Evolutionary conservation across 2,329 filamentous ascomycete species (phyloP).

Genomic region (Aspergillus ustus): DNA sequence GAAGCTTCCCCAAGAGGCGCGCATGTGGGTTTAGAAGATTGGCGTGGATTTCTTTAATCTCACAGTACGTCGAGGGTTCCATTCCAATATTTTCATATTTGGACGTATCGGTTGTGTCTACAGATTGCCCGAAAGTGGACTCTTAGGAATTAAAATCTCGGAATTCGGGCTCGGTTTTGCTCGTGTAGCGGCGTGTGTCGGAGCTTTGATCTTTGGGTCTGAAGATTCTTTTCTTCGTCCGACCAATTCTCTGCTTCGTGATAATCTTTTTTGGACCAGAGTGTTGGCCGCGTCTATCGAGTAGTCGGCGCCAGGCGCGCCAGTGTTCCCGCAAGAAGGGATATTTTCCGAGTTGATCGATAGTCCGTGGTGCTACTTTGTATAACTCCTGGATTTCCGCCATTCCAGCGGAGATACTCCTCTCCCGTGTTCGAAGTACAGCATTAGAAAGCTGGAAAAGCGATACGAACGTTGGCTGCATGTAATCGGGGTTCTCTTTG

Average conservation of each 20-base stretch:
- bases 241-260: background rate
- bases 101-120: too few relatives aligned
- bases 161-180: background rate
- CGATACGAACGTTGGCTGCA: slow-evolving; percentile 50
- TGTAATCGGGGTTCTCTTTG: slow-evolving; percentile 43
- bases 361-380: slow-evolving; percentile 40
- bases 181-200: background rate
- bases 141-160: background rate
- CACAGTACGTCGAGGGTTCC: too few relatives aligned
- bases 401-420: slow-evolving; percentile 40
- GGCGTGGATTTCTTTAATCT: too few relatives aligned
- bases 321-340: slow-evolving; percentile 47
- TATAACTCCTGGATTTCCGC: slow-evolving; percentile 35
- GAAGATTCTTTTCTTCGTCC: background rate
- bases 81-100: too few relatives aligned
- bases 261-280: background rate
- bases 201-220: background rate
- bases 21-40: too few relatives aligned
- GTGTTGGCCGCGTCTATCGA: background rate
- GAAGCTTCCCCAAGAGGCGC: too few relatives aligned
- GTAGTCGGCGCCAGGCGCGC: background rate
- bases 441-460: slow-evolving; percentile 50
- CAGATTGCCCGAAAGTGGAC: too few relatives aligned
- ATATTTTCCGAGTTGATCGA: slow-evolving; percentile 42
- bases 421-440: slow-evolving; percentile 41